These are phyloP conservation scores for Neostapfia colusana DNA, from an alignment of 176 grass and related monocot genomes.

Conservation along the genomic window DNA sequence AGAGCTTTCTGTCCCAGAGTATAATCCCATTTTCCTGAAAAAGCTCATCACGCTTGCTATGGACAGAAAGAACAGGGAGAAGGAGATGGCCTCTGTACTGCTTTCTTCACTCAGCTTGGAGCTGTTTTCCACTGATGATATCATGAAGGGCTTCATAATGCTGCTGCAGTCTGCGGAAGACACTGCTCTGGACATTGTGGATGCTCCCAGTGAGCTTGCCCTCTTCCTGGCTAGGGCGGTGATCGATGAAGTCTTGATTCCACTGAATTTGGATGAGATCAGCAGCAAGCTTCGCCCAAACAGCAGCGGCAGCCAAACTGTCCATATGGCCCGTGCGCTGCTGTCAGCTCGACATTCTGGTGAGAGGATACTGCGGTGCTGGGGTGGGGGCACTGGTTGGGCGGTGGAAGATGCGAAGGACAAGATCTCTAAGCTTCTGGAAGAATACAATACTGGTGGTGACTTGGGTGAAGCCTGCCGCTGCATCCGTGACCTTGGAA, in stretches of 20 bases:
- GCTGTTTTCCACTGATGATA: slow-evolving; percentile 69
- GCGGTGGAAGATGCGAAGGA: slow-evolving; percentile 86
- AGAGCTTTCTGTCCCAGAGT: slow-evolving; percentile 68
- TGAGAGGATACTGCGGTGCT: slow-evolving; percentile 81
- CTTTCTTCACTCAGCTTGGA: slow-evolving; percentile 82
- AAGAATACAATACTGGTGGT: slow-evolving; percentile 69
- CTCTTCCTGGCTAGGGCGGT: slow-evolving; percentile 82
- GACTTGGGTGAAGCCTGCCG: slow-evolving; percentile 71
- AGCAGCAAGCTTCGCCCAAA: slow-evolving; percentile 51
- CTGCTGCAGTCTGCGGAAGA: slow-evolving; percentile 78
- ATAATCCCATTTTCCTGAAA: slow-evolving; percentile 79
- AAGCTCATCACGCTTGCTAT: slow-evolving; percentile 73
- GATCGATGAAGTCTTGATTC: slow-evolving; percentile 73
- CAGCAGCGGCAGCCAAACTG: slow-evolving; percentile 60
- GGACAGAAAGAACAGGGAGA: slow-evolving; percentile 85
- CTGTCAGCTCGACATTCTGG: slow-evolving; percentile 72
- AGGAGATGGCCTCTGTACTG: slow-evolving; percentile 82
- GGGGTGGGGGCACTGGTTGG: slow-evolving; percentile 86
- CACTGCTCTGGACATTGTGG: slow-evolving; percentile 67
- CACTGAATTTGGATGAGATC: slow-evolving; percentile 76
- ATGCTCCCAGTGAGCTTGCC: slow-evolving; percentile 84
- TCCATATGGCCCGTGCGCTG: slow-evolving; percentile 58
- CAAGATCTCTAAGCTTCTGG: slow-evolving; percentile 75
- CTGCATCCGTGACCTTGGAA: slow-evolving; percentile 77
- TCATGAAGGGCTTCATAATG: slow-evolving; percentile 82